Base-by-base conservation (phyloP, 2,329 filamentous ascomycete species). In the Aspergillus felis region DNA sequence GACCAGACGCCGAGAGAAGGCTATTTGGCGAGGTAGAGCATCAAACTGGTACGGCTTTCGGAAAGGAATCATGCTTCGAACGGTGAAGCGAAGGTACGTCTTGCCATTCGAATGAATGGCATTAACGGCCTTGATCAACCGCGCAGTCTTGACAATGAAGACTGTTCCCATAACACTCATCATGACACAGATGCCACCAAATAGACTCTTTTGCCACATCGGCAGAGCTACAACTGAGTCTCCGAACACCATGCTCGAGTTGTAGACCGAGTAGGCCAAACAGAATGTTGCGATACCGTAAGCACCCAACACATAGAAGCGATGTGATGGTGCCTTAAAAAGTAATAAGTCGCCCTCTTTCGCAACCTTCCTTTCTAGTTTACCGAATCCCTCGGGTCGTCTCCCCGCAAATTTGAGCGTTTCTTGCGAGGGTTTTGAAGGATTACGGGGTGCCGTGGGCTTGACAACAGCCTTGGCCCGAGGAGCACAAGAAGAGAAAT, bases 291-390 rank as follows among this genome's bases (percentile, higher is more conserved):
- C 82, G 27, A 83, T 81, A 14, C 76, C 71, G 71, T 87, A 86
- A 67, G 84, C 84, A 49, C 83, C 82, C 63, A 83, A 68, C 60
- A 87, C 80, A 71, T 86, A 88, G 73, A 81, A 79, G 56, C 82
- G 82, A 66, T 89, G 86, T 1, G 85, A 85, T 14, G 85, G 84
- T 1, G 83, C 82, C 65, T 87, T 79, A 76, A 89, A 91, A 47
- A 91, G 78, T 3, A 83, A 72, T 7, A 87, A 85, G 1, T 78
- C 74, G n/a, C 79, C 67, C 61, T 84, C 82, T 57, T 77, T 76
- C 14, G 84, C 82, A 41, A 90, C 79, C 58, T 79, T 71, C 7
- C 65, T 58, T 47, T 71, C 68, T 22, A 81, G 59, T 81, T 80
- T 65, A 80, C 79, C 73, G 81, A 85, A 54, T 74, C 78, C 65